Conservation (phyloP, 805 yeast species). For the Pichia nanzhaoensis region DNA sequence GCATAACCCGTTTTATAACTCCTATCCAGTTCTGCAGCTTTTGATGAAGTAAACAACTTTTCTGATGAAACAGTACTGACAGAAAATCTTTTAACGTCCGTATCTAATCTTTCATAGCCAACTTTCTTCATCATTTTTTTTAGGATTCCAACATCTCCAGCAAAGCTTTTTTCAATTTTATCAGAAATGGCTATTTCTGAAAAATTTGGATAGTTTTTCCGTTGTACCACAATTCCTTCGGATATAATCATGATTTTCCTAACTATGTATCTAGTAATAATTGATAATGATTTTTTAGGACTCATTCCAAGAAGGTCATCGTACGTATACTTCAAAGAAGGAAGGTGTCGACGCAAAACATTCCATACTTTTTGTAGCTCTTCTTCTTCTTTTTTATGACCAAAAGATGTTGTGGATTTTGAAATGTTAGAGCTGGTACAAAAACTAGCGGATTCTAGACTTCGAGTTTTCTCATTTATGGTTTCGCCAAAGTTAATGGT, state of each 20-base stretch:
- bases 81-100: neutral
- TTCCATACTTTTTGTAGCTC: neutral
- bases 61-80: neutral
- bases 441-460: neutral
- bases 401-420: neutral
- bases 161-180: neutral
- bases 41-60: no score
- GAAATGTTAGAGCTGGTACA: neutral
- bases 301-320: conserved; percentile 4
- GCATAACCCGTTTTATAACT: conserved; percentile 17
- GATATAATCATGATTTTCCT: conserved; percentile 7
- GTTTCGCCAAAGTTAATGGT: no score
- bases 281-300: conserved; percentile 9
- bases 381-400: neutral
- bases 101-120: conserved; percentile 5
- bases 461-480: neutral
- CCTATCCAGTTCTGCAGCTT: conserved; percentile 3
- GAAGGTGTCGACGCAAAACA: neutral
- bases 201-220: neutral
- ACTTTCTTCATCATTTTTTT: conserved; percentile 4
- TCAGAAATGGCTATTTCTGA: neutral
- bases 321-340: neutral
- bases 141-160: conserved; percentile 1
- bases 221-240: neutral
- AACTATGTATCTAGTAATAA: conserved; percentile 1